Conservation (phyloP, 192 early-diverging fungal species). For the Backusella tuberculispora region DNA sequence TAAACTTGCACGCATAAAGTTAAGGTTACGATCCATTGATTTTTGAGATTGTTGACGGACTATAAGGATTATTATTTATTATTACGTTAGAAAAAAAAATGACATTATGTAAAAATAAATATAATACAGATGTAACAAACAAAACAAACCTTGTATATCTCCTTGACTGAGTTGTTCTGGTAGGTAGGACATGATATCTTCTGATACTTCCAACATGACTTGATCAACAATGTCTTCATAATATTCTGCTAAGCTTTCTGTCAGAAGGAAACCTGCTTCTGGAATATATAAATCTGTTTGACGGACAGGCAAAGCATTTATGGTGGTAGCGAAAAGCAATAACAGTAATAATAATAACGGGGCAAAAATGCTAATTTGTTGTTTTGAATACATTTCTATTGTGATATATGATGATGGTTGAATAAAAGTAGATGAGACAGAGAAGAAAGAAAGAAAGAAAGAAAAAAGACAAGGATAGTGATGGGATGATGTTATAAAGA, state of each 20-base stretch:
- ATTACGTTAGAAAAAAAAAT: neutral
- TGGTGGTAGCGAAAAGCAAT: neutral
- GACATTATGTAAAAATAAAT: neutral
- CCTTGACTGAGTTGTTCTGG: constrained; percentile 21
- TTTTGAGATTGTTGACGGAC: constrained; percentile 8
- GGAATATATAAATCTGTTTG: neutral
- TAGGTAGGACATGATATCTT: constrained; percentile 11
- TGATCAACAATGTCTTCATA: constrained; percentile 37
- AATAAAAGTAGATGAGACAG: no score
- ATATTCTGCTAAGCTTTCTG: constrained; percentile 30
- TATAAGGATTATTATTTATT: neutral
- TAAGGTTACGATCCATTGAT: constrained; percentile 26
- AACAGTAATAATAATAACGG: neutral
- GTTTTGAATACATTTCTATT: constrained; percentile 7
- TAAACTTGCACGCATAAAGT: constrained; percentile 30
- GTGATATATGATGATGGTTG: neutral
- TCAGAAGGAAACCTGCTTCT: constrained; percentile 12
- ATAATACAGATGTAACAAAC: neutral
- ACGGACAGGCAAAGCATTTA: constrained; percentile 1
- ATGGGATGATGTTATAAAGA: neutral
- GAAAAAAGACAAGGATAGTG: neutral
- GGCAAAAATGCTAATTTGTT: neutral
- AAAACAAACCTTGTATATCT: constrained; percentile 12
- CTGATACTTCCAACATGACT: constrained; percentile 25
- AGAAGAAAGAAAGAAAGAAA: neutral